phyloP scores from a whole-genome alignment of 257 asterid genomes.

The Solanum piurae region DNA sequence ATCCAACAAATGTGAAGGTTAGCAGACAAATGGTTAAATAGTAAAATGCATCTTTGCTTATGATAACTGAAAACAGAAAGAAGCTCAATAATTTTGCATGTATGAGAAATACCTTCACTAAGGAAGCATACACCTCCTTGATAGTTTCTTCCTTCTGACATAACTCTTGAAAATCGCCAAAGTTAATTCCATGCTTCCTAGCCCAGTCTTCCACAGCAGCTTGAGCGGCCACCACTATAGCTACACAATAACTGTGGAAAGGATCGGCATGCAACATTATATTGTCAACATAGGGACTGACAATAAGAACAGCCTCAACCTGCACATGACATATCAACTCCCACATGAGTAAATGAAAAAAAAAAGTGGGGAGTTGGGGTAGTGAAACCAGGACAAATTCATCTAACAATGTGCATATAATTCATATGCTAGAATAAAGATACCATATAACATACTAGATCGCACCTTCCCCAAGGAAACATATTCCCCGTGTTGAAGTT shows the following conservation, averaged over 20 bases:
- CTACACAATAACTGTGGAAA: slow-evolving; percentile 73
- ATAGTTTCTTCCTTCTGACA: slow-evolving; percentile 56
- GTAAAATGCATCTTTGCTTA: neutral
- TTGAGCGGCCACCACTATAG: slow-evolving; percentile 80
- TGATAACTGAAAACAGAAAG: neutral
- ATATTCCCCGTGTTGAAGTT: slow-evolving; percentile 97
- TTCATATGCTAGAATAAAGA: neutral
- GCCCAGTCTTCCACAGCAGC: slow-evolving; percentile 81
- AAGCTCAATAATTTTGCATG: neutral
- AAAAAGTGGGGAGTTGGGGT: neutral
- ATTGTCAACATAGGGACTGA: slow-evolving; percentile 66
- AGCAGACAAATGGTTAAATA: neutral
- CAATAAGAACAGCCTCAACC: slow-evolving; percentile 78
- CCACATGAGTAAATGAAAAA: neutral
- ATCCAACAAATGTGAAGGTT: neutral
- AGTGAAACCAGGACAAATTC: neutral
- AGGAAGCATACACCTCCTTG: slow-evolving; percentile 65
- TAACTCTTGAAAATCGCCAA: slow-evolving; percentile 53
- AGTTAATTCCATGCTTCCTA: slow-evolving; percentile 38
- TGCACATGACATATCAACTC: slow-evolving; percentile 17
- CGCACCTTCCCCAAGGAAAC: slow-evolving; percentile 91
- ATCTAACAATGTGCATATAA: neutral
- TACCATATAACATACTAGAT: neutral
- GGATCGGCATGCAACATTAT: slow-evolving; percentile 93
- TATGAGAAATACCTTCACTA: slow-evolving; percentile 51